Evolutionary conservation across 768 basidiomycete genomes (phyloP).

Genomic region (Pisolithus orientalis): DNA sequence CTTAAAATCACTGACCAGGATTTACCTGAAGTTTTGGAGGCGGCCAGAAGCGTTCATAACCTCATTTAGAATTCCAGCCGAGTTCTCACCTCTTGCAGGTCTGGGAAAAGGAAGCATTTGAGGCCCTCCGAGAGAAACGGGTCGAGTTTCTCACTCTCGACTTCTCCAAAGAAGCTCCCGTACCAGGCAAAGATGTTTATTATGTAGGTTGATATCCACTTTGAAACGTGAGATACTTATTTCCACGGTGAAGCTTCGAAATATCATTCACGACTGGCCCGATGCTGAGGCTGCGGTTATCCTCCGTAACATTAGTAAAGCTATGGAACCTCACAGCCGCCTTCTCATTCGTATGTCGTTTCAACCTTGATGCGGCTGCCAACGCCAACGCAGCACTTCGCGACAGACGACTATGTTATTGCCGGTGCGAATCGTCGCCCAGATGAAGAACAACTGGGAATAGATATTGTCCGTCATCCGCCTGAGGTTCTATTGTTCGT

Average conservation of each 20-base stretch:
- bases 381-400: not conserved
- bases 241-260: slow-evolving; percentile 8
- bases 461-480: not conserved
- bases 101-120: not conserved
- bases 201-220: slow-evolving; percentile 18
- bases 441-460: not conserved
- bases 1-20: not conserved
- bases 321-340: slow-evolving; percentile 23
- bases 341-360: slow-evolving; percentile 25
- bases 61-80: not conserved
- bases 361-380: not conserved
- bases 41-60: not conserved
- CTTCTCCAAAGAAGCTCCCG: not conserved
- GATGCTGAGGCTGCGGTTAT: slow-evolving; percentile 22
- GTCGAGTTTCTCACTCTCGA: not conserved
- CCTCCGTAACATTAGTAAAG: slow-evolving; percentile 24
- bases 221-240: not conserved
- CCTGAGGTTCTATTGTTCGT: not conserved
- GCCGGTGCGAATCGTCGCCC: not conserved
- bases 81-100: not conserved
- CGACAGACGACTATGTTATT: not conserved
- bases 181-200: slow-evolving; percentile 22
- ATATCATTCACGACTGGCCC: slow-evolving; percentile 30
- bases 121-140: not conserved
- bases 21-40: not conserved